Evolutionary conservation across 352 stramenopile genomes (phyloP).

Genomic region (Labyrinthula sp.): DNA sequence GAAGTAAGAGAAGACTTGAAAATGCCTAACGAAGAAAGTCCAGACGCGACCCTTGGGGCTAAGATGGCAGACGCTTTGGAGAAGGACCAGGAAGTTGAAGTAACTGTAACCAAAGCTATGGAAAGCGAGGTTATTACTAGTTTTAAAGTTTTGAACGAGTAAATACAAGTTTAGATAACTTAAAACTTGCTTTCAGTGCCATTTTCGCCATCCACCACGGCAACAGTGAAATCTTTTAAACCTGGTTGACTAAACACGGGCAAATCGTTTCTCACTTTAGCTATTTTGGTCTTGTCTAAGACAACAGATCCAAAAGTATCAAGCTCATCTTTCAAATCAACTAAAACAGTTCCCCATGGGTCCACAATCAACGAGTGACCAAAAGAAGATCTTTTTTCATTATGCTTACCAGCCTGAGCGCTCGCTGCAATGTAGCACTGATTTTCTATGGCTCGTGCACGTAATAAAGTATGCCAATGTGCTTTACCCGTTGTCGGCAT

Average conservation of each 20-base stretch:
- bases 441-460: slow-evolving; percentile 53
- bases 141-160: too few species aligned
- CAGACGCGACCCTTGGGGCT: slow-evolving; percentile 17
- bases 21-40: slow-evolving; percentile 22
- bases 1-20: slow-evolving; percentile 29
- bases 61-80: slow-evolving; percentile 25
- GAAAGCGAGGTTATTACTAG: slow-evolving; percentile 28
- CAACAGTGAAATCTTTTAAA: too few species aligned
- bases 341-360: slow-evolving; percentile 40
- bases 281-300: slow-evolving; percentile 40
- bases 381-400: slow-evolving; percentile 38
- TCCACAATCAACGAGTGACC: slow-evolving; percentile 43
- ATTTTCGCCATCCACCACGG: too few species aligned
- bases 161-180: too few species aligned
- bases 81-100: slow-evolving; percentile 14
- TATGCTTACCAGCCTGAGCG: slow-evolving; percentile 48
- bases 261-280: slow-evolving; percentile 40
- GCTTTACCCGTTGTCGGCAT: slow-evolving; percentile 53
- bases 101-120: slow-evolving; percentile 28
- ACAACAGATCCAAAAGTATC: slow-evolving; percentile 39
- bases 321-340: slow-evolving; percentile 30
- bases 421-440: slow-evolving; percentile 58
- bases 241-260: too few species aligned
- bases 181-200: too few species aligned
- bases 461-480: slow-evolving; percentile 57